A percentile compares a stretch with the other conserved stretches of the same genome.
Conservation (phyloP, 805 yeast genomes). For the Wickerhamiella musiphila region DNA sequence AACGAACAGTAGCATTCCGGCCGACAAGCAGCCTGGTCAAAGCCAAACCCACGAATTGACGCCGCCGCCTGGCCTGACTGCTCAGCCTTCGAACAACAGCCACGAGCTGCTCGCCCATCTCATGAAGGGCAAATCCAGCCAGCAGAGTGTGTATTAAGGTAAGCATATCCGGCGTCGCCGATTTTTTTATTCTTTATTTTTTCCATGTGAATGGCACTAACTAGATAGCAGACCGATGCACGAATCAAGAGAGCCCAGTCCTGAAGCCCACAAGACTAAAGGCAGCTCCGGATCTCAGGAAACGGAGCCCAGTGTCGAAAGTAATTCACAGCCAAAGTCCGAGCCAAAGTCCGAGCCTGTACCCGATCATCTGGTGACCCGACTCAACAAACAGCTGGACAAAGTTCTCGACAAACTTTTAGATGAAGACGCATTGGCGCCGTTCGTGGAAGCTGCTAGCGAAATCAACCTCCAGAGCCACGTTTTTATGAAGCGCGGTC, state of each 20-base stretch:
- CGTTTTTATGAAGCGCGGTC: slow-evolving; percentile 7
- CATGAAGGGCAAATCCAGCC: slow-evolving; percentile 43
- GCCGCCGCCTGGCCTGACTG: slow-evolving; percentile 59
- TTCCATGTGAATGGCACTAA: background rate
- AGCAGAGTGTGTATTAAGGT: slow-evolving; percentile 16
- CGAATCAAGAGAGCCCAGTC: background rate
- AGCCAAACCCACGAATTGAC: no score
- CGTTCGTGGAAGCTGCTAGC: slow-evolving; percentile 4
- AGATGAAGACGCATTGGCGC: slow-evolving; percentile 1
- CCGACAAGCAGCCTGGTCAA: no score
- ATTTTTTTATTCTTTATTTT: background rate
- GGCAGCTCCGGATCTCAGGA: no score
- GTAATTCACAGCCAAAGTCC: no score
- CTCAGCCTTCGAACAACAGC: slow-evolving; percentile 28
- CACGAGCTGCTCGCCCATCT: slow-evolving; percentile 71
- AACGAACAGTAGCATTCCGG: no score
- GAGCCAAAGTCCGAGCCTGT: background rate
- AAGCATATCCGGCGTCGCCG: background rate
- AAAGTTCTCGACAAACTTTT: slow-evolving; percentile 1
- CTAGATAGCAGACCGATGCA: slow-evolving; percentile 1
- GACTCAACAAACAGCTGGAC: slow-evolving; percentile 2
- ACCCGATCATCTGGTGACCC: slow-evolving; percentile 3
- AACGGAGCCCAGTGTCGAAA: no score
- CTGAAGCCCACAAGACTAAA: slow-evolving; percentile 1
- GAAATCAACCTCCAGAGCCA: slow-evolving; percentile 6